A percentile compares a stretch with the other conserved stretches of the same genome.
phyloP scores from a whole-genome alignment of 2,329 filamentous ascomycete genomes.

The Daldinia sp. region DNA sequence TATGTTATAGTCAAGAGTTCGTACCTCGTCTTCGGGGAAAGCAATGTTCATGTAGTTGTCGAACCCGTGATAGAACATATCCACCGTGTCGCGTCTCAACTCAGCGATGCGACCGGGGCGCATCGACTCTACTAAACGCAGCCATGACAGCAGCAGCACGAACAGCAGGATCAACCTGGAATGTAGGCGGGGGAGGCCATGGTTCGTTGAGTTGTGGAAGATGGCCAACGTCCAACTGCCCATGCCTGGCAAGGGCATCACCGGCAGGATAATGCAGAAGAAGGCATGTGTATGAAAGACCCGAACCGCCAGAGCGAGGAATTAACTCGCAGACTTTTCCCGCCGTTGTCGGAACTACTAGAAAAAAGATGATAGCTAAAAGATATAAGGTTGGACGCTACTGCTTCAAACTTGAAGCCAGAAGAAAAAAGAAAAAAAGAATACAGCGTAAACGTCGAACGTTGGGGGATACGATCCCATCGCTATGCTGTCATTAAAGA shows the following conservation, averaged over 20 bases:
- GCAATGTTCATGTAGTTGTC: constrained; percentile 94
- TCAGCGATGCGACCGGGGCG: constrained; percentile 65
- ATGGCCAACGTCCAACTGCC: constrained; percentile 50
- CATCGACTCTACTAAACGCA: constrained; percentile 61
- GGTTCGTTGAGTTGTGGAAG: constrained; percentile 36
- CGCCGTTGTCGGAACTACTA: constrained; percentile 30
- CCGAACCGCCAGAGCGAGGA: constrained; percentile 23
- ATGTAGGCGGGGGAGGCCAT: constrained; percentile 36
- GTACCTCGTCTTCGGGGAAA: constrained; percentile 92
- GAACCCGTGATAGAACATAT: constrained; percentile 97
- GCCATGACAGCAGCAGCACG: constrained; percentile 56
- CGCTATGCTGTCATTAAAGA: constrained; percentile 35
- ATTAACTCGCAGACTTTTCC: constrained; percentile 20
- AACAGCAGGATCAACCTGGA: constrained; percentile 47
- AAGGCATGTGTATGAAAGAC: constrained; percentile 52
- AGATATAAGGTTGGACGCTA: constrained; percentile 1
- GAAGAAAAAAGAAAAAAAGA: constrained; percentile 5
- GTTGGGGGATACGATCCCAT: constrained; percentile 20
- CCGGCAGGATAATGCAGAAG: constrained; percentile 51
- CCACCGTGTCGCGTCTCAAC: constrained; percentile 70
- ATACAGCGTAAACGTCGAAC: constrained; percentile 24
- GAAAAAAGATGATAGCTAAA: background rate
- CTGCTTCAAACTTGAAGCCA: constrained; percentile 14
- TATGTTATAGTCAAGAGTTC: background rate
- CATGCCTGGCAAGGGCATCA: constrained; percentile 57